These are phyloP conservation scores for Orbilia quercus DNA, from an alignment of 2,329 filamentous ascomycete species.

Conservation along the genomic window DNA sequence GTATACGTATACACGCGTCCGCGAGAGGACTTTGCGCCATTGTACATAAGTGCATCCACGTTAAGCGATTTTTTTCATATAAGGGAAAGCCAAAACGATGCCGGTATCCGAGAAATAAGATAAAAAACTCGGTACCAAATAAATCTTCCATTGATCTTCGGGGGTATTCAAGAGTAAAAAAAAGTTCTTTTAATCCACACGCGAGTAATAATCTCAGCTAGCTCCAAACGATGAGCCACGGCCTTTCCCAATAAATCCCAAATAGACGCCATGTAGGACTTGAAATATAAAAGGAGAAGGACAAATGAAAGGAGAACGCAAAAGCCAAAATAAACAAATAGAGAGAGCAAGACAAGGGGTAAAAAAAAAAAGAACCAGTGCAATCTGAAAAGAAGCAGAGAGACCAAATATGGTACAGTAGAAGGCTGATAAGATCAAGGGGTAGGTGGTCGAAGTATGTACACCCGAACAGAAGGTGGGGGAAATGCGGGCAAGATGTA, in stretches of 20 bases:
- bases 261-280: slow-evolving; percentile 23
- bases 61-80: not conserved
- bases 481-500: slow-evolving; percentile 4
- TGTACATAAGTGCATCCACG: not conserved
- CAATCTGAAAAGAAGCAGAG: not conserved
- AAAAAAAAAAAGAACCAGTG: slow-evolving; percentile 46
- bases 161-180: slow-evolving; percentile 5
- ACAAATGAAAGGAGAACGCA: slow-evolving; percentile 9
- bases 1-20: not conserved
- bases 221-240: slow-evolving; percentile 60
- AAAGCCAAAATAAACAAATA: too few species aligned
- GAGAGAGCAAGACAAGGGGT: slow-evolving; percentile 17
- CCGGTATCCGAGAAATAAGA: too few species aligned
- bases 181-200: slow-evolving; percentile 60
- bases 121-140: too few species aligned
- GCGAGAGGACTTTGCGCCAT: not conserved
- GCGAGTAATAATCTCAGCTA: slow-evolving; percentile 61
- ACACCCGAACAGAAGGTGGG: slow-evolving; percentile 50
- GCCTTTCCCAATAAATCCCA: slow-evolving; percentile 34
- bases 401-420: slow-evolving; percentile 58
- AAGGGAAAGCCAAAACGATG: not conserved
- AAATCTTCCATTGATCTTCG: too few species aligned
- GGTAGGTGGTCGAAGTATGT: slow-evolving; percentile 50
- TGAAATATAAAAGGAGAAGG: not conserved
- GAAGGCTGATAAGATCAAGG: slow-evolving; percentile 61